Percentiles rank a stretch among this genome's conserved stretches.
phyloP scores from a whole-genome alignment of 805 yeast species.

The Candida germanica region DNA sequence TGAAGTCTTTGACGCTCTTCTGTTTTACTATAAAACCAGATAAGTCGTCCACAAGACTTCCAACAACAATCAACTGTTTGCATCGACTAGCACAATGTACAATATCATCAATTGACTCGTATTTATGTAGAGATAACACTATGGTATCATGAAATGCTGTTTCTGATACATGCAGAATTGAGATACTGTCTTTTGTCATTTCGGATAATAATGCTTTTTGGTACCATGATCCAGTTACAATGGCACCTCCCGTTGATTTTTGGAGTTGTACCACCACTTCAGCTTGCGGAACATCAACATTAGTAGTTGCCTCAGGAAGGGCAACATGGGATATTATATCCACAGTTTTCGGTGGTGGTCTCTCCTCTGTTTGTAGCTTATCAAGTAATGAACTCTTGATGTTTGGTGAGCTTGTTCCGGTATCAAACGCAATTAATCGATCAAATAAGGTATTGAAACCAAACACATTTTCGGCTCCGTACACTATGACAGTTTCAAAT shows the following conservation, averaged over 20 bases:
- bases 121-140: slow-evolving; percentile 10
- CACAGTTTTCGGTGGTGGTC: no score
- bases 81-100: slow-evolving; percentile 9
- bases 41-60: no score
- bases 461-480: slow-evolving; percentile 1
- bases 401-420: no score
- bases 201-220: slow-evolving; percentile 12
- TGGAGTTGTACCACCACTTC: slow-evolving; percentile 3
- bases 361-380: no score
- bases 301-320: background rate
- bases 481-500: slow-evolving; percentile 5
- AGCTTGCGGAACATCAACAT: slow-evolving; percentile 11
- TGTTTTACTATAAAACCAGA: no score
- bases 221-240: slow-evolving; percentile 8
- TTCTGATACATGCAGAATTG: slow-evolving; percentile 1
- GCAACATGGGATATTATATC: no score
- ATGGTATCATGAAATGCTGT: slow-evolving; percentile 8
- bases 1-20: no score
- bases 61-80: slow-evolving; percentile 7
- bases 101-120: slow-evolving; percentile 6
- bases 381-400: no score
- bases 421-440: slow-evolving; percentile 1
- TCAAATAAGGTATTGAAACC: background rate
- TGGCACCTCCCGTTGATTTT: slow-evolving; percentile 1
- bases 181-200: background rate